Base-by-base conservation (phyloP, 2,329 filamentous ascomycete species). In the Mycocentrospora acerina region DNA sequence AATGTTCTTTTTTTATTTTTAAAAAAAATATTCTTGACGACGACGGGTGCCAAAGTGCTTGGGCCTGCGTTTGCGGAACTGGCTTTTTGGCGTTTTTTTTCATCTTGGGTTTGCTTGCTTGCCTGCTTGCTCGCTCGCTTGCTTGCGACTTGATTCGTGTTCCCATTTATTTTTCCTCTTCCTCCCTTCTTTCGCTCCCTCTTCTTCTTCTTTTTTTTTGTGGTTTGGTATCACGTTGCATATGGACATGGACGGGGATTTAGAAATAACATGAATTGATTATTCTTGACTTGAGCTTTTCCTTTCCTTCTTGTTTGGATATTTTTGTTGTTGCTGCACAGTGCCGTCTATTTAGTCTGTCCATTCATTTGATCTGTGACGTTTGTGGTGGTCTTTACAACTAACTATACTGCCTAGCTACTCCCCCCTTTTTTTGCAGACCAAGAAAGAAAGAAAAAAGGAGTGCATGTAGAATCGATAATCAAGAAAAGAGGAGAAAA, bases 1-100 rank as follows among this genome's bases (percentile, higher is more conserved):
- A n/a, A n/a, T n/a, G n/a, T n/a, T n/a, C n/a, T n/a, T n/a, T n/a
- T n/a, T n/a, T n/a, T n/a, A n/a, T n/a, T n/a, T n/a, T n/a, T n/a
- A n/a, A n/a, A n/a, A n/a, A n/a, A n/a, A n/a, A n/a, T n/a, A n/a
- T n/a, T n/a, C 48, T 52, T 51, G 33, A 44, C 47, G 47, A 24
- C 35, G 46, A 48, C 45, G 35, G 59, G 62, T 60, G 56, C 62
- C 62, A 62, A 65, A 65, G 62, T 64, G 62, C 62, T 65, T 64
- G 62, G 62, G 59, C 59, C 53, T 35, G 41, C 51, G 40, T 49
- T 50, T 22, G 5, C 5, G 19, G 49, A 42, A 36, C 40, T 44
- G 53, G 53, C 55, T 53, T 55, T n/a, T 42, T 41, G 60, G 59
- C 55, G 60, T 64, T 62, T 37, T 46, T 37, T 33, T 27, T 25